phyloP scores from a whole-genome alignment of 2,329 filamentous ascomycete genomes.

The Zarea fungicola region DNA sequence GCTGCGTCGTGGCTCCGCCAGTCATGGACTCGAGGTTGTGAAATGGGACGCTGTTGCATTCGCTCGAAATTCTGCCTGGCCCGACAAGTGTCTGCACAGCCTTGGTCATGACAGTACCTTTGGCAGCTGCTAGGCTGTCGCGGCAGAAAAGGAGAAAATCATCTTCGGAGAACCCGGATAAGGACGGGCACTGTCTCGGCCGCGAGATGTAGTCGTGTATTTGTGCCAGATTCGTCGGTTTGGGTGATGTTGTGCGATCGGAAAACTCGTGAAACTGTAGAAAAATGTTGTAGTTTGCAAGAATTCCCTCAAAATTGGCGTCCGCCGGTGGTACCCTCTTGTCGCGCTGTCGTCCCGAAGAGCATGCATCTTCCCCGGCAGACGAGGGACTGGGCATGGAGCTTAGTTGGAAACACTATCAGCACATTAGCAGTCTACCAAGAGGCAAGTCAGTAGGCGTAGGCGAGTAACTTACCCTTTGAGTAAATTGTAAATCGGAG shows the following conservation, averaged over 20 bases:
- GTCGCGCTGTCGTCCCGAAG: not conserved
- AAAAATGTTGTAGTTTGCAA: conserved; percentile 30
- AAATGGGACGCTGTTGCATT: not conserved
- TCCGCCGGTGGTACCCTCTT: conserved; percentile 25
- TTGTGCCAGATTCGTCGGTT: not conserved
- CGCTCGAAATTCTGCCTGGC: not conserved
- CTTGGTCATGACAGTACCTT: conserved; percentile 27
- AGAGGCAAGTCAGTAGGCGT: not conserved
- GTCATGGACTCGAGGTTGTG: conserved; percentile 31
- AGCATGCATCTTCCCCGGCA: too few relatives aligned
- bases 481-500: conserved; percentile 19
- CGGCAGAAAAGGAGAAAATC: conserved; percentile 27
- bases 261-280: conserved; percentile 2
- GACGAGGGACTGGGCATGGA: conserved; percentile 15
- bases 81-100: conserved; percentile 29
- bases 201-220: not conserved
- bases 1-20: conserved; percentile 22
- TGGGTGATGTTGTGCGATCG: not conserved
- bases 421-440: not conserved
- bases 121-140: conserved; percentile 25
- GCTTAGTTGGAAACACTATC: conserved; percentile 13
- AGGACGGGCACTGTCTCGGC: conserved; percentile 28
- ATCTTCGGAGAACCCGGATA: conserved; percentile 26
- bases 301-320: conserved; percentile 30
- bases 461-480: conserved; percentile 17